Base-by-base conservation (phyloP, 805 yeast genomes). In the Wickerhamiella nectarea region DNA sequence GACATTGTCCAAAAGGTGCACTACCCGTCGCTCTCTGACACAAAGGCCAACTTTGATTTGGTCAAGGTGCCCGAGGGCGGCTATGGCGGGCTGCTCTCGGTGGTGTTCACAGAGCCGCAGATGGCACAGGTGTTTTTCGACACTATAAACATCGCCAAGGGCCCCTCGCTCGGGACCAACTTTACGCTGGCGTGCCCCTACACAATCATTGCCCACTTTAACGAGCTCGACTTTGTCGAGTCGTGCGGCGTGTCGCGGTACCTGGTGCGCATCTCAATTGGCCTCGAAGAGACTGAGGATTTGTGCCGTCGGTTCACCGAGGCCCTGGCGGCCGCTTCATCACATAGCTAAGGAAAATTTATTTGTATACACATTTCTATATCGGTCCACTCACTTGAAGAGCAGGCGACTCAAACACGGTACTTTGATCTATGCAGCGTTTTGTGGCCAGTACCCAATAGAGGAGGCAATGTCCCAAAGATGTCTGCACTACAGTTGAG, bases 141-240 rank as follows among this genome's bases (percentile, higher is more conserved):
- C 60, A 68, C 74, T 6, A 71, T 76, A 29, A 65, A 70, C 39
- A 62, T 81, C 48, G 80, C 84, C 48, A 87, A 87, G 63, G 95
- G 95, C 2, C 95, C 95, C 3, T 79, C 91, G 12, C 69, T 86
- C 51, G 95, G 95, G 10, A 84, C 95, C 0, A 86, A 82, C 62
- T 83, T 84, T 64, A 80, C 94, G 0, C 66, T 86, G 52, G 86
- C 86, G 4, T 86, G 94, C 58, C 95, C 96, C 7, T 87, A 87
- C 61, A 72, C 94, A 6, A 73, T 87, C 38, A 67, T 87, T 47
- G 94, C 94, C 2, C 95, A 86, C 59, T 84, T 76, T 60, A 70
- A 68, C 44, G 95, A 86, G 60, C 63, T 85, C 45, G 89, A 83
- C 47, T 85, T 77, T 55, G 78, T 82, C 18, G 82, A 72, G 41